Evolutionary conservation across 1,139 yeast genomes (phyloP).

Genomic region (Saccharomyces hybrid): DNA sequence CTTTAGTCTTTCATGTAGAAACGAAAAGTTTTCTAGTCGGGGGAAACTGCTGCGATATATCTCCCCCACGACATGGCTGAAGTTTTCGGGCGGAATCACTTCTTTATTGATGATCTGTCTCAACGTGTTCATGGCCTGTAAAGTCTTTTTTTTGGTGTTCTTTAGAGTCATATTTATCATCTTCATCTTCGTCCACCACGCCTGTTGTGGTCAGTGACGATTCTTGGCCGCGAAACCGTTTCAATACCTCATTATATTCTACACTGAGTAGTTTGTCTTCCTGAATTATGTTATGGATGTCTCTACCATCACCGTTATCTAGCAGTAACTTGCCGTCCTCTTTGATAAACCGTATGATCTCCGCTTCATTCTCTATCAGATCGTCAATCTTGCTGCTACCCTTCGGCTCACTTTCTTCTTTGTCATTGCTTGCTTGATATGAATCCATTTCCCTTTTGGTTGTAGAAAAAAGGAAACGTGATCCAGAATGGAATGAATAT

Average conservation of each 20-base stretch:
- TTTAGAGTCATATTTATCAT: constrained; percentile 24
- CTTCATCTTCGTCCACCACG: constrained; percentile 24
- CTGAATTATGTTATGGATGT: constrained; percentile 3
- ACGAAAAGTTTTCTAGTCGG: constrained; percentile 68
- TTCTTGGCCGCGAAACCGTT: constrained; percentile 4
- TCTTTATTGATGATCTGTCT: constrained; percentile 11
- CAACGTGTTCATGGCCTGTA: constrained; percentile 2
- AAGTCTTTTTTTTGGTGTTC: constrained; percentile 20
- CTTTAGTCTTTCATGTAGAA: constrained; percentile 47
- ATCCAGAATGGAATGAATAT: neutral
- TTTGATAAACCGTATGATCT: constrained; percentile 3
- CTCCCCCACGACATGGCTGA: constrained; percentile 70
- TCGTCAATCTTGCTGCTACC: constrained; percentile 2
- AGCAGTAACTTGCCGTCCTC: constrained; percentile 3
- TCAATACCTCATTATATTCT: constrained; percentile 3
- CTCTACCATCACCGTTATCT: constrained; percentile 4
- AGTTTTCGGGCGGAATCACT: constrained; percentile 77
- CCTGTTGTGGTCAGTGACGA: neutral
- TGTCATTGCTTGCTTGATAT: neutral
- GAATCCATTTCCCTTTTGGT: neutral
- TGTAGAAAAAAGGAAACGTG: neutral
- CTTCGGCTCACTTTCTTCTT: constrained; percentile 3
- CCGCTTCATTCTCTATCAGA: constrained; percentile 6
- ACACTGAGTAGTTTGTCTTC: constrained; percentile 3
- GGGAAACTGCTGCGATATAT: constrained; percentile 90